Evolutionary conservation across 768 basidiomycete species (phyloP).

Genomic region (Suillus fuscotomentosus): DNA sequence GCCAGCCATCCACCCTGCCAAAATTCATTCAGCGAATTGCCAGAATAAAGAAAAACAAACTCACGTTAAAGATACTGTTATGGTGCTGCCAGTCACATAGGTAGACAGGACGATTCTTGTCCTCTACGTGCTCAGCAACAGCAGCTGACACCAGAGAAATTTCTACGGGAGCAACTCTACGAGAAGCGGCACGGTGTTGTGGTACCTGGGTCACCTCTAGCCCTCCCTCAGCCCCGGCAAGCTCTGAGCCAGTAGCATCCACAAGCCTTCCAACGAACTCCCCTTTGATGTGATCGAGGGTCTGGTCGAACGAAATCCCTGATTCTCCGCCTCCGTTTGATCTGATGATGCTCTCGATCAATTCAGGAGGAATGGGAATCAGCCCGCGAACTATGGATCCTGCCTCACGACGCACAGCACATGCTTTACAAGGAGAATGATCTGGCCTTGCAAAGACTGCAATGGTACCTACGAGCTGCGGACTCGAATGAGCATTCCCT

Average conservation of each 20-base stretch:
- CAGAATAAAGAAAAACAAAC: neutral
- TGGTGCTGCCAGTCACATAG: slow-evolving; percentile 25
- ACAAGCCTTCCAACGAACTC: slow-evolving; percentile 17
- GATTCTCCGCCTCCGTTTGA: slow-evolving; percentile 3
- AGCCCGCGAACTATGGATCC: slow-evolving; percentile 22
- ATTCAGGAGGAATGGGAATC: slow-evolving; percentile 19
- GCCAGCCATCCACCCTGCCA: slow-evolving; percentile 9
- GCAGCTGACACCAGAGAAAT: slow-evolving; percentile 20
- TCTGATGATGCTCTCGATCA: slow-evolving; percentile 23
- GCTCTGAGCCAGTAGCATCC: slow-evolving; percentile 13
- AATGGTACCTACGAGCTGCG: slow-evolving; percentile 18
- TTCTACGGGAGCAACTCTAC: slow-evolving; percentile 18
- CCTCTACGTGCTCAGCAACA: slow-evolving; percentile 17
- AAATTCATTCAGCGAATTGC: neutral
- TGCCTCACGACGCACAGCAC: slow-evolving; percentile 16
- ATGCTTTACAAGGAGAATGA: slow-evolving; percentile 25
- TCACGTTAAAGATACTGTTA: slow-evolving; percentile 19
- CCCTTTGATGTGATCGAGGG: slow-evolving; percentile 12
- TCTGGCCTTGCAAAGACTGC: slow-evolving; percentile 25
- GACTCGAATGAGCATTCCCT: slow-evolving; percentile 2
- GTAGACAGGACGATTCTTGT: slow-evolving; percentile 17
- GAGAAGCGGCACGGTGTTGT: neutral
- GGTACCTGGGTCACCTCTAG: neutral
- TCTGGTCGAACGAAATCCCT: slow-evolving; percentile 12
- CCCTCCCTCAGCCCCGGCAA: slow-evolving; percentile 21